Percentiles rank a stretch among this genome's conserved stretches.
These are phyloP conservation scores for Mycena chlorophos DNA, from an alignment of 768 basidiomycete species.

Conservation along the genomic window DNA sequence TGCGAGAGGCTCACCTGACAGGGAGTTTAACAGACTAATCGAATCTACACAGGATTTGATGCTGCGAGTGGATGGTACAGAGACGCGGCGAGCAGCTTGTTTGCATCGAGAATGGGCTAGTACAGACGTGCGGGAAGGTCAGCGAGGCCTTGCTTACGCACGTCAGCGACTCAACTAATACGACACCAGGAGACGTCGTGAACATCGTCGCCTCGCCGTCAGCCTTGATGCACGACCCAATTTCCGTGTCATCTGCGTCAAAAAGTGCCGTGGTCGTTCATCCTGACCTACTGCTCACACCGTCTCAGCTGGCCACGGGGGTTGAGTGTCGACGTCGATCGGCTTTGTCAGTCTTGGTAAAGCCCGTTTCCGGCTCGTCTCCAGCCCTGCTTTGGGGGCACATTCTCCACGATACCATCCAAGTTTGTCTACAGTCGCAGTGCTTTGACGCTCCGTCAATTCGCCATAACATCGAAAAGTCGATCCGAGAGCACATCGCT, in stretches of 20 bases:
- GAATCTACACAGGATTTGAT: slow-evolving; percentile 4
- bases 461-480: slow-evolving; percentile 56
- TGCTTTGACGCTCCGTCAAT: slow-evolving; percentile 68
- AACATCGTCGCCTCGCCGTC: slow-evolving; percentile 70
- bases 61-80: slow-evolving; percentile 54
- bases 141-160: slow-evolving; percentile 15
- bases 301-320: slow-evolving; percentile 83
- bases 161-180: background rate
- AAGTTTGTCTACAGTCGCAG: slow-evolving; percentile 63
- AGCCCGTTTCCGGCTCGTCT: slow-evolving; percentile 56
- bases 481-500: slow-evolving; percentile 52
- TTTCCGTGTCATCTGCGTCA: slow-evolving; percentile 61
- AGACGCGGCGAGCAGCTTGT: slow-evolving; percentile 49
- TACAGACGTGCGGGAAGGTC: slow-evolving; percentile 63
- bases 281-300: slow-evolving; percentile 89
- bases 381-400: slow-evolving; percentile 87
- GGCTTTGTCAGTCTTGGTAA: slow-evolving; percentile 65
- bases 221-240: slow-evolving; percentile 38
- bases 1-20: slow-evolving; percentile 44
- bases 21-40: background rate
- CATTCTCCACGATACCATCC: slow-evolving; percentile 90
- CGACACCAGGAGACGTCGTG: slow-evolving; percentile 65
- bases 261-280: slow-evolving; percentile 81
- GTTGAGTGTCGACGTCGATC: slow-evolving; percentile 85
- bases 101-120: slow-evolving; percentile 79